Evolutionary conservation across 2,329 filamentous ascomycete species (phyloP), one percentile per base, ranked within the genome.

Genomic region (Colletotrichum melonis): DNA sequence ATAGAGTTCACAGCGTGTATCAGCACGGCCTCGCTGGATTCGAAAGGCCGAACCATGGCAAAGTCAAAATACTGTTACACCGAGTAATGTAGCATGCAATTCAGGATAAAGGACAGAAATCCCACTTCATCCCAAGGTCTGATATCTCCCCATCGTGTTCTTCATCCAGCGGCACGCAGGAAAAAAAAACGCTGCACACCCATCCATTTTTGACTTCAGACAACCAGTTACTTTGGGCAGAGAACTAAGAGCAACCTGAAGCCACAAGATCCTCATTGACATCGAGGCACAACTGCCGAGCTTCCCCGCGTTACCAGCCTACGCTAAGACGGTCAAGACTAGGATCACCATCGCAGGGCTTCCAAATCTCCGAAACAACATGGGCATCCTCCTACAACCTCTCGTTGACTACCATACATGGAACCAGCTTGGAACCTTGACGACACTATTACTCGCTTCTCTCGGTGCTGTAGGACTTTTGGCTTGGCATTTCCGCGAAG

Each of bases 401-500:
- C 49, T 52, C 49, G 19, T 22, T 22, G 49, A 24, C 49, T 24
- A n/a, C 19, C 8, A 12, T n/a, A 2, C 49, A 52, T 52, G 7
- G n/a, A 19, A n/a, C 19, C 49, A 52, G 19, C 8, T n/a, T 19
- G 49, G 49, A 52, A 9, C 7, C 1, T 52, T n/a, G 49, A 52
- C 49, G 19, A 9, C 22, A 52, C 49, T 52, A 4, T 7, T 12
- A 4, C 19, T 24, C 49, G 4, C 19, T 52, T 52, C 9, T 52
- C 19, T 52, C 22, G 19, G 49, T 24, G 49, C 9, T 14, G 22
- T 63, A 1, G 22, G 14, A 24, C 5, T 56, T 28, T 32, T 69
- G 8, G 28, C 22, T 28, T 69, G 66, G 66, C 14, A 63, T 7
- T 56, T 28, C 46, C 58, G 66, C 5, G 66, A 69, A 19, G 66